Base-by-base conservation (phyloP, 2,329 filamentous ascomycete species). In the Diplodia sapinea region DNA sequence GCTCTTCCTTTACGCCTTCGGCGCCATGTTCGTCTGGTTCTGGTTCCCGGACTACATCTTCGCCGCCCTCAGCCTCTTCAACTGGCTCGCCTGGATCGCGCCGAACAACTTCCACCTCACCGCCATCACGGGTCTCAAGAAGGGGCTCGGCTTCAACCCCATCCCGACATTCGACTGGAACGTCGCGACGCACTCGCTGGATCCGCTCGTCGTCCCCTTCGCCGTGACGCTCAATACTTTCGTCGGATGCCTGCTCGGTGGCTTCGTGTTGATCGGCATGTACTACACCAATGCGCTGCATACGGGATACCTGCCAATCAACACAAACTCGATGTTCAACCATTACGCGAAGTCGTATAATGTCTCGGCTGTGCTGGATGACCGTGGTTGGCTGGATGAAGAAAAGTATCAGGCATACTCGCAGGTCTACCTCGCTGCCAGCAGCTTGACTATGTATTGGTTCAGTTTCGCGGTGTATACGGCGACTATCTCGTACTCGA, bases 101-200 rank as follows among this genome's bases (percentile, higher is more conserved):
- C 91, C 91, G 0, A 82, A 91, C 59, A 91, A 86, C 68, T 82
- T 86, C 0, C 79, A 91, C 11, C 77, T 93, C 49, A 93, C 93
- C 70, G 90, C 93, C 74, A 74, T 93, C 1, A 93, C 93, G 71
- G 91, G 91, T 1, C 89, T 88, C 1, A 83, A 82, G 61, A 89
- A 87, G 0, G 90, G 91, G 0, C 70, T 93, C 3, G 90, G 88
- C 0, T 74, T 93, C 40, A 79, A 92, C 8, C 90, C 90, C 0
- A 86, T 93, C 36, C 64, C 64, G 0, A 92, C 89, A 0, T 91
- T 93, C 73, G 90, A 93, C 80, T 92, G 90, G 89, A 90, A 89
- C 8, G 70, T 66, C 7, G 74, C 75, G 11, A 65, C 70, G 7
- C 77, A 78, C 68, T 71, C 75, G n/a, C 70, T 74, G 56, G 76